A percentile compares a stretch with the other conserved stretches of the same genome.
Conservation (phyloP, 352 stramenopile species). For the Globisporangium paddicum region DNA sequence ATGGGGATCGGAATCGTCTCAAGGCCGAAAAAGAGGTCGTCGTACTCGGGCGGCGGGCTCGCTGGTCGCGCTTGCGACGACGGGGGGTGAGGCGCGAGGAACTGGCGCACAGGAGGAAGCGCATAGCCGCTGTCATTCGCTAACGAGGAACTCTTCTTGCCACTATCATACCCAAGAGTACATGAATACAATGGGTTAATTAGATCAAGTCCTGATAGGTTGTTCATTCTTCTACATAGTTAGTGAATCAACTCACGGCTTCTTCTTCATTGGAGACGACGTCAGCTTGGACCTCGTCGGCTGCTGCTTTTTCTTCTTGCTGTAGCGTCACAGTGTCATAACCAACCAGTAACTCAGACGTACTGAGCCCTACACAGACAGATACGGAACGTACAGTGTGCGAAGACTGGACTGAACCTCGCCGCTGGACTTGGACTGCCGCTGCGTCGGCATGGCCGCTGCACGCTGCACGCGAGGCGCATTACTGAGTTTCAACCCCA, state of each 20-base stretch:
- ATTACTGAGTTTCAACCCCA: not conserved
- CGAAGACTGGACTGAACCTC: constrained; percentile 3
- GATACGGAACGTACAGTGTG: constrained; percentile 7
- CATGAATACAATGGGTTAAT: not conserved
- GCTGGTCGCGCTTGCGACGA: constrained; percentile 22
- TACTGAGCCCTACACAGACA: too few species aligned
- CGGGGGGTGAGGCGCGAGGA: constrained; percentile 8
- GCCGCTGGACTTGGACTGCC: constrained; percentile 13
- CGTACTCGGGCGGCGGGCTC: constrained; percentile 44
- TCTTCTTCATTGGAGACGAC: constrained; percentile 20
- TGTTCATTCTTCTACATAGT: too few species aligned
- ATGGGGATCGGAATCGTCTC: constrained; percentile 37
- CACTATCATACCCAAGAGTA: not conserved
- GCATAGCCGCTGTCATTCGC: constrained; percentile 11
- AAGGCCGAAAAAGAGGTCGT: constrained; percentile 67
- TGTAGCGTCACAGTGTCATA: not conserved
- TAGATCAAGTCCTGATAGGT: not conserved
- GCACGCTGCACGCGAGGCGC: not conserved
- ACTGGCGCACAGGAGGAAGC: constrained; percentile 24
- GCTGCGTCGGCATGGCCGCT: constrained; percentile 1
- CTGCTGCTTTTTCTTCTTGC: constrained; percentile 15
- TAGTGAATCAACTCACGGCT: constrained; percentile 10
- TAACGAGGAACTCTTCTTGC: constrained; percentile 4
- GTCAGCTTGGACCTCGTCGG: constrained; percentile 5
- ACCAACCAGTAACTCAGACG: too few species aligned